Evolutionary conservation across 495 filamentous ascomycete genomes (phyloP).

Genomic region (Penicillium turbatum): DNA sequence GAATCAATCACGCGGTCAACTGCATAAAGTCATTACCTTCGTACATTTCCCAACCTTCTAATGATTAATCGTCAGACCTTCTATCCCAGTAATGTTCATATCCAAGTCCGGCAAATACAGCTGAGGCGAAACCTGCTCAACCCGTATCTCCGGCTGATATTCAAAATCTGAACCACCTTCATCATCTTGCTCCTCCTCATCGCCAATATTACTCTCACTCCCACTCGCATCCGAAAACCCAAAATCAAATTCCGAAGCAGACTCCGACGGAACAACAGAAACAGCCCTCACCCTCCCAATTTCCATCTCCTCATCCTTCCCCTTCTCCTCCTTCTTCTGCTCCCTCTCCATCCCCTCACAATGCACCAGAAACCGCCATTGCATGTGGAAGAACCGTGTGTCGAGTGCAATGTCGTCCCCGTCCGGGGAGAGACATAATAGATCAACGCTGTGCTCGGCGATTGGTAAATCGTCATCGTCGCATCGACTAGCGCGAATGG

Average conservation of each 20-base stretch:
- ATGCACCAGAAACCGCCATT: constrained; percentile 68
- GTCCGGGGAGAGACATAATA: constrained; percentile 55
- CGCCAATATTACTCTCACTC: constrained; percentile 12
- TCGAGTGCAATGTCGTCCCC: constrained; percentile 59
- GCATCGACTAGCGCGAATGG: constrained; percentile 84
- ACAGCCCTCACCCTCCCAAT: background rate
- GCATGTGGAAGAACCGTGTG: constrained; percentile 70
- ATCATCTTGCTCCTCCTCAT: background rate
- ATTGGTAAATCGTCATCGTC: constrained; percentile 88
- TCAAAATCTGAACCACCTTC: background rate
- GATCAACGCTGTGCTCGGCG: constrained; percentile 63
- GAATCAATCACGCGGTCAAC: background rate
- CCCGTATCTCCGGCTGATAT: constrained; percentile 1
- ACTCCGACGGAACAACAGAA: constrained; percentile 6
- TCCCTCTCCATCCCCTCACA: constrained; percentile 9
- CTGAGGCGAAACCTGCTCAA: constrained; percentile 19
- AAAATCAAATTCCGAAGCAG: constrained; percentile 27
- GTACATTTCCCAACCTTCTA: constrained; percentile 5
- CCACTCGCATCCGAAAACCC: constrained; percentile 22
- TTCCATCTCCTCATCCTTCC: background rate
- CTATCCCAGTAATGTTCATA: constrained; percentile 20
- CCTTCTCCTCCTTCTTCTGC: background rate
- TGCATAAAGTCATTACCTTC: background rate
- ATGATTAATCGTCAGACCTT: constrained; percentile 15
- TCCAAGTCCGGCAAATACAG: constrained; percentile 20